phyloP scores from a whole-genome alignment of 2,329 filamentous ascomycete species.

The Coniochaeta sp. region DNA sequence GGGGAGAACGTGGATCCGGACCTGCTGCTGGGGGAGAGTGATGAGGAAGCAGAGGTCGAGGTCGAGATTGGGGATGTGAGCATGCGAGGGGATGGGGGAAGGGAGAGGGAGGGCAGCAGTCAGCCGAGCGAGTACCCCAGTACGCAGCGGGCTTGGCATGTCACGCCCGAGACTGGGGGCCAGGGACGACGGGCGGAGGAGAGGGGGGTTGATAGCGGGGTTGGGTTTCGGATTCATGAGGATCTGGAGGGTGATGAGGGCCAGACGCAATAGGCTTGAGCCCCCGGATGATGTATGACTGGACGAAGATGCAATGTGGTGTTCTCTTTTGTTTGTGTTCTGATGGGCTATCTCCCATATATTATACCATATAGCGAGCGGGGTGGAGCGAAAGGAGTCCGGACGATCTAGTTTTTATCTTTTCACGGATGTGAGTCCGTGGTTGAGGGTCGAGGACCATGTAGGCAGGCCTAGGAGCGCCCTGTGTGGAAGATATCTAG shows the following conservation, averaged over 20 bases:
- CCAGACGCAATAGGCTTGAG: conserved; percentile 8
- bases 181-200: conserved; percentile 1
- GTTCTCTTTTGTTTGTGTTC: not conserved
- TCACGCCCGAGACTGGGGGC: not conserved
- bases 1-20: conserved; percentile 43
- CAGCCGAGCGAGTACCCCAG: conserved; percentile 50
- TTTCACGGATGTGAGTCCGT: not conserved
- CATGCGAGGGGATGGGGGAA: conserved; percentile 4
- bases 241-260: not conserved
- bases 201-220: not conserved
- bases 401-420: not conserved
- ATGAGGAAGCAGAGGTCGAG: conserved; percentile 6
- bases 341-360: not conserved
- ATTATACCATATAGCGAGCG: not conserved
- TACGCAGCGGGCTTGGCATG: conserved; percentile 27
- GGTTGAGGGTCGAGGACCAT: not conserved
- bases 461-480: not conserved
- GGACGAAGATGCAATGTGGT: not conserved
- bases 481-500: not conserved
- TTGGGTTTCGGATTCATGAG: not conserved
- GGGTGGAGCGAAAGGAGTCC: not conserved
- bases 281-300: not conserved
- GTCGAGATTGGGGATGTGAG: conserved; percentile 10
- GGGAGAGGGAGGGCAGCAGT: conserved; percentile 33
- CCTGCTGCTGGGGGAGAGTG: conserved; percentile 3